phyloP scores from a whole-genome alignment of 805 yeast species.

The Suhomyces prunicola region DNA sequence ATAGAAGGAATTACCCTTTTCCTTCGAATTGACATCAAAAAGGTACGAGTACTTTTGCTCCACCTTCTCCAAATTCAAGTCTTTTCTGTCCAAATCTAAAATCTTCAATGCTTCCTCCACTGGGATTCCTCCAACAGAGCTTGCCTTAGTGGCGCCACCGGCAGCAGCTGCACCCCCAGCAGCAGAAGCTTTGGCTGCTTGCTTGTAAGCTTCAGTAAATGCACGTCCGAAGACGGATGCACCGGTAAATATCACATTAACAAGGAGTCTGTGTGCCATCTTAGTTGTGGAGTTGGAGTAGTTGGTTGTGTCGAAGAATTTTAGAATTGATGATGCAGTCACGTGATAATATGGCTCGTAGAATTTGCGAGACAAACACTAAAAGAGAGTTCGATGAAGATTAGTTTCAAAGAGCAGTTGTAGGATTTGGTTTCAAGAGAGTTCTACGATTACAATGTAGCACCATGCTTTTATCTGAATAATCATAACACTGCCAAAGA shows the following conservation, averaged over 20 bases:
- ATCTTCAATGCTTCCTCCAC: conserved; percentile 91
- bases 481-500: conserved; percentile 16
- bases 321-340: not conserved
- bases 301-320: conserved; percentile 1
- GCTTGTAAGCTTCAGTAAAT: conserved; percentile 93
- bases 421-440: not conserved
- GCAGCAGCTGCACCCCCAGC: conserved; percentile 32
- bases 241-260: conserved; percentile 89
- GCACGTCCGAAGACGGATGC: conserved; percentile 96
- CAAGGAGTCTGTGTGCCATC: conserved; percentile 88
- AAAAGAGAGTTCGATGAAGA: not conserved
- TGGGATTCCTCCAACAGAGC: conserved; percentile 72
- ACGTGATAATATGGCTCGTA: not conserved
- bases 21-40: conserved; percentile 86
- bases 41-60: conserved; percentile 74
- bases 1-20: conserved; percentile 94
- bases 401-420: not conserved
- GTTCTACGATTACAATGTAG: conserved; percentile 34
- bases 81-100: conserved; percentile 66
- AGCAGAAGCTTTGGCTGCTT: conserved; percentile 92
- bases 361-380: not conserved
- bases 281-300: not conserved
- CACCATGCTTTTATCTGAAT: conserved; percentile 51
- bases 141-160: conserved; percentile 35
- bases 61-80: conserved; percentile 54